Percentiles rank a stretch among this genome's conserved stretches.
phyloP scores from a whole-genome alignment of 306 rosid species.

The Abrus pulchellus region DNA sequence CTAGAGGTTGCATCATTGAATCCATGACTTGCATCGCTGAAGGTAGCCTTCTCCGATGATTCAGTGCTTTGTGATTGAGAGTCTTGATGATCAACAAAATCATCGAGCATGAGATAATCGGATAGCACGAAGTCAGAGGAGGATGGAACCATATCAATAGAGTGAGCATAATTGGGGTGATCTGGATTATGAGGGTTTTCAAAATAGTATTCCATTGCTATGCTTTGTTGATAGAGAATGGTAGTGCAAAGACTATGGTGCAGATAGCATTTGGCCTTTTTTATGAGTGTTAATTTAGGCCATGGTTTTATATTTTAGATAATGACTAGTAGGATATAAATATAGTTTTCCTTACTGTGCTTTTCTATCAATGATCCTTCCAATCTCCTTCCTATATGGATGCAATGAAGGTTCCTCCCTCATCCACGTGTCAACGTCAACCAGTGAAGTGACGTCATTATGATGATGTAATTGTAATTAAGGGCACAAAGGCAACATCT shows the following conservation, averaged over 20 bases:
- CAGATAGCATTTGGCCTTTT: not conserved
- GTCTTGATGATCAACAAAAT: slow-evolving; percentile 48
- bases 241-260: slow-evolving; percentile 6
- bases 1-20: slow-evolving; percentile 52
- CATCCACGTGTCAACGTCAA: slow-evolving; percentile 41
- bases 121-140: slow-evolving; percentile 57
- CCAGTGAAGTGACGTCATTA: slow-evolving; percentile 38
- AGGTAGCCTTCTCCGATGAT: slow-evolving; percentile 57
- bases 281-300: slow-evolving; percentile 10
- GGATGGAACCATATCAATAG: slow-evolving; percentile 30
- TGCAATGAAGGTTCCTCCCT: slow-evolving; percentile 55
- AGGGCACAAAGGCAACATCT: slow-evolving; percentile 5
- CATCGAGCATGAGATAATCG: slow-evolving; percentile 55
- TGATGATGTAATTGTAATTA: slow-evolving; percentile 43
- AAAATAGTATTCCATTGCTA: slow-evolving; percentile 59
- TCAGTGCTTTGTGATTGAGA: slow-evolving; percentile 56
- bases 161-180: slow-evolving; percentile 39
- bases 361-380: slow-evolving; percentile 53
- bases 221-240: slow-evolving; percentile 3
- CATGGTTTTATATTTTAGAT: slow-evolving; percentile 26
- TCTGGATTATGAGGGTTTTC: slow-evolving; percentile 46
- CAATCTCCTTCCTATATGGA: slow-evolving; percentile 52
- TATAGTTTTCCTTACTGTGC: not conserved
- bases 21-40: slow-evolving; percentile 43
- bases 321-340: not conserved